These are phyloP conservation scores for Fusarium verrucosum DNA, from an alignment of 2,329 filamentous ascomycete genomes.

Conservation along the genomic window DNA sequence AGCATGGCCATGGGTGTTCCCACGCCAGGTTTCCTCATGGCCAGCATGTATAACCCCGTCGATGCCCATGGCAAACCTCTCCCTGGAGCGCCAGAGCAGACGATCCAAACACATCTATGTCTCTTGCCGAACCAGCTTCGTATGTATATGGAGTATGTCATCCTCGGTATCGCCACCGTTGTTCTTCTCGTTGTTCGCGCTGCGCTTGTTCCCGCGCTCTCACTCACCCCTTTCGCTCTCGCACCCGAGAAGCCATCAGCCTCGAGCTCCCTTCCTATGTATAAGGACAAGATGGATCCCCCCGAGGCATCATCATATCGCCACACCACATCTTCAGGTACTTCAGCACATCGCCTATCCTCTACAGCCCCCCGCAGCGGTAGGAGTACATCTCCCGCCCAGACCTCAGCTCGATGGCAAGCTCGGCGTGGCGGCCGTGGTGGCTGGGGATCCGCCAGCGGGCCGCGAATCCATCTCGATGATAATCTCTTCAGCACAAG, in stretches of 20 bases:
- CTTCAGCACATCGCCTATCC: slow-evolving; percentile 37
- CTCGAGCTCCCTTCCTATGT: slow-evolving; percentile 52
- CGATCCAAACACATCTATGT: slow-evolving; percentile 89
- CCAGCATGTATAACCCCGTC: slow-evolving; percentile 92
- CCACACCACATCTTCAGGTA: slow-evolving; percentile 39
- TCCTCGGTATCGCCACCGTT: slow-evolving; percentile 65
- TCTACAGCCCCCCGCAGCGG: slow-evolving; percentile 33
- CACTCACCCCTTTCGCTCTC: slow-evolving; percentile 63
- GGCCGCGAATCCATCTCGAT: slow-evolving; percentile 65
- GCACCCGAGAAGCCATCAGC: slow-evolving; percentile 49
- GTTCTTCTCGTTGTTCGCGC: slow-evolving; percentile 63
- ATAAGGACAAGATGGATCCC: slow-evolving; percentile 64
- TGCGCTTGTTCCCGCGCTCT: slow-evolving; percentile 64
- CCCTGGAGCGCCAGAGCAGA: slow-evolving; percentile 57
- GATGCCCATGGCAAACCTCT: slow-evolving; percentile 65
- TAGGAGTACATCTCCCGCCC: slow-evolving; percentile 35
- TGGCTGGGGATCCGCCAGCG: slow-evolving; percentile 57
- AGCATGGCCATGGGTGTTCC: slow-evolving; percentile 97
- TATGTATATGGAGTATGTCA: slow-evolving; percentile 82
- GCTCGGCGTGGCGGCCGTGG: slow-evolving; percentile 45
- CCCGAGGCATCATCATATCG: slow-evolving; percentile 40
- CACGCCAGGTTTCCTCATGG: slow-evolving; percentile 84
- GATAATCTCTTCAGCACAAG: slow-evolving; percentile 57
- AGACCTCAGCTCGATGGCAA: slow-evolving; percentile 39
- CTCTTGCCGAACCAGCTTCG: slow-evolving; percentile 87